phyloP scores from a whole-genome alignment of 495 filamentous ascomycete genomes.

The Daldinia grandis region DNA sequence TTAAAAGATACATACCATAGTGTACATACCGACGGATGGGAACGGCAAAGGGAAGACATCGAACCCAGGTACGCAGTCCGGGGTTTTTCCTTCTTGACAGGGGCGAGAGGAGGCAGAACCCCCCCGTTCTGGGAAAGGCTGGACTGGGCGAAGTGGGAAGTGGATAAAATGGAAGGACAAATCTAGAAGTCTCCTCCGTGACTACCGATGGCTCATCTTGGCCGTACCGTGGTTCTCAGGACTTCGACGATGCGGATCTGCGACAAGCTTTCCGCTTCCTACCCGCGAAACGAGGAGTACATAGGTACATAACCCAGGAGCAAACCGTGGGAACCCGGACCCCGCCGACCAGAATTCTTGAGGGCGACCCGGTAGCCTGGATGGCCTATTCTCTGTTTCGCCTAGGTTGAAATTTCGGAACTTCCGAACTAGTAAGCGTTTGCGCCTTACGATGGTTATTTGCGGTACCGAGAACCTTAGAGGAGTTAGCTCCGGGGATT shows the following conservation, averaged over 20 bases:
- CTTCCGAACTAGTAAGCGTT: conserved; percentile 21
- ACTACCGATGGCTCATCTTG: not conserved
- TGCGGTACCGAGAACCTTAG: conserved; percentile 28
- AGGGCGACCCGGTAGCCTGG: conserved; percentile 38
- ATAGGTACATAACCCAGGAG: conserved; percentile 10
- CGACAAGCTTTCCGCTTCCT: conserved; percentile 17
- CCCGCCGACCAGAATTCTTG: conserved; percentile 21
- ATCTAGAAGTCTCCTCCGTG: conserved; percentile 35
- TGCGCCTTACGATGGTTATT: not conserved
- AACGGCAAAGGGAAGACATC: not conserved
- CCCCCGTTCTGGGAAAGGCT: conserved; percentile 13
- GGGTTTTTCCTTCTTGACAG: not conserved
- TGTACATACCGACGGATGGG: not conserved
- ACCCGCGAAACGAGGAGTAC: not conserved
- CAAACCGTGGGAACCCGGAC: conserved; percentile 20
- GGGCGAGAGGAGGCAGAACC: not conserved
- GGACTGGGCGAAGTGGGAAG: conserved; percentile 3
- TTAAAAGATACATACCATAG: no score
- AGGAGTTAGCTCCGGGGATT: conserved; percentile 16
- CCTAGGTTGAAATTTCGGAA: conserved; percentile 19
- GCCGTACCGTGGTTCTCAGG: conserved; percentile 2
- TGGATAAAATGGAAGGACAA: conserved; percentile 18
- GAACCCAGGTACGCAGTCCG: not conserved
- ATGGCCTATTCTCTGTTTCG: conserved; percentile 23
- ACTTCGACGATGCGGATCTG: conserved; percentile 24